phyloP scores from a whole-genome alignment of 805 yeast species.

The Debaryomyces maramus region DNA sequence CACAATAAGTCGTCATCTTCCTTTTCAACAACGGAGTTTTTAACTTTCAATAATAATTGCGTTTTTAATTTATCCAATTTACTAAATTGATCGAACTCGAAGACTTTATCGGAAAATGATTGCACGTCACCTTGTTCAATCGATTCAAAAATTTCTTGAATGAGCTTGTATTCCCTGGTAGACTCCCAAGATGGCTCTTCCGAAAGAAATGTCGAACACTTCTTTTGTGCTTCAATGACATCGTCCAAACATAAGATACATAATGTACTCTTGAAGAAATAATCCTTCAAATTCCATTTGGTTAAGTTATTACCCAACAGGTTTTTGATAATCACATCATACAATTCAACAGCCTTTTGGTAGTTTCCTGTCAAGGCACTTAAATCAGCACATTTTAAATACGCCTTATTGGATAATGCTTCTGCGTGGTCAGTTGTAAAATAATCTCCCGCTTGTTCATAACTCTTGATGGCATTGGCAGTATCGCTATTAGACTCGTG shows the following conservation, averaged over 20 bases:
- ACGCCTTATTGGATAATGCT: conserved; percentile 86
- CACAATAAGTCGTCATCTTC: conserved; percentile 62
- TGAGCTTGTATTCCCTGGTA: conserved; percentile 73
- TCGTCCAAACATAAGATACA: conserved; percentile 86
- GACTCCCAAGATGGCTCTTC: conserved; percentile 77
- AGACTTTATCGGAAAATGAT: conserved; percentile 68
- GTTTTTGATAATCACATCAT: conserved; percentile 75
- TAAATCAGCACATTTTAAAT: conserved; percentile 85
- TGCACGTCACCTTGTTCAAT: conserved; percentile 80
- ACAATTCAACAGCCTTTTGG: conserved; percentile 70
- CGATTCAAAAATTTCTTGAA: conserved; percentile 67
- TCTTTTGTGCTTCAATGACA: conserved; percentile 78
- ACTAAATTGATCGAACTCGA: conserved; percentile 81
- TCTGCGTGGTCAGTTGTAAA: conserved; percentile 90
- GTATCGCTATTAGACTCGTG: conserved; percentile 74
- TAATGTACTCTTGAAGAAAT: conserved; percentile 78
- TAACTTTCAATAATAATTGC: conserved; percentile 75
- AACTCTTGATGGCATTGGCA: conserved; percentile 69
- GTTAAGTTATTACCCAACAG: conserved; percentile 72
- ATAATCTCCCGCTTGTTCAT: conserved; percentile 96
- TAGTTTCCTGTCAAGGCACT: conserved; percentile 70
- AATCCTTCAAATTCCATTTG: conserved; percentile 91
- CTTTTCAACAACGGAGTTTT: conserved; percentile 65
- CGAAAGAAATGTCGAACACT: conserved; percentile 58
- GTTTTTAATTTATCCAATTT: conserved; percentile 93